Conservation (phyloP, 2,329 filamentous ascomycete genomes). For the Colletotrichum horii region DNA sequence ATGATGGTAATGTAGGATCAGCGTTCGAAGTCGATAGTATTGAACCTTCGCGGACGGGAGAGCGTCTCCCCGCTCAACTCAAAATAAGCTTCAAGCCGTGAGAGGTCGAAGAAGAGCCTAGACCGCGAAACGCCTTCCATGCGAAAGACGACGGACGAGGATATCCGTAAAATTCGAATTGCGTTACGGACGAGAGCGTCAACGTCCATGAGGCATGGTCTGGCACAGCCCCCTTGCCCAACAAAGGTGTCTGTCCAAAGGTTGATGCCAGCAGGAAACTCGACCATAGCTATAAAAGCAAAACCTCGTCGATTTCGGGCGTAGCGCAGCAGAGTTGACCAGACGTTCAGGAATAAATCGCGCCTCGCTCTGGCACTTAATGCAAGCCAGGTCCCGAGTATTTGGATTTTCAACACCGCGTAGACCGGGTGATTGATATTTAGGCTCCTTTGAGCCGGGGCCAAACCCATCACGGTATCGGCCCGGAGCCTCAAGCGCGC, state of each 20-base stretch:
- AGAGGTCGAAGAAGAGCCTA: background rate
- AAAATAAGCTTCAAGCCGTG: background rate
- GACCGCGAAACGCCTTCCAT: background rate
- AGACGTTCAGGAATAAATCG: background rate
- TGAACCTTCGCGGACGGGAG: background rate
- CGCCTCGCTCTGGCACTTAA: background rate
- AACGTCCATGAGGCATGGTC: background rate
- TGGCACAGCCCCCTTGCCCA: background rate
- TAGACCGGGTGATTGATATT: background rate
- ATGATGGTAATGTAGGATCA: background rate
- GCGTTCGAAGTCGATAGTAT: background rate
- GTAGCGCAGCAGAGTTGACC: background rate
- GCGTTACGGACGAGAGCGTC: background rate
- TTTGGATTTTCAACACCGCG: background rate
- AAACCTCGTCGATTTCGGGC: background rate
- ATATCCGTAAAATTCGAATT: background rate
- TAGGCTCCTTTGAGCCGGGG: background rate
- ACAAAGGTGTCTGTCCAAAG: background rate
- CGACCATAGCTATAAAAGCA: background rate
- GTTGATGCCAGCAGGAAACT: background rate
- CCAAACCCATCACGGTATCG: background rate
- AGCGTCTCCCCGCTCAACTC: background rate
- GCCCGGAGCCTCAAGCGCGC: background rate
- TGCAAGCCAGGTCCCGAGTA: background rate
- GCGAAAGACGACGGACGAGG: background rate